Evolutionary conservation across 2,329 filamentous ascomycete species (phyloP).

Genomic region (Mollisia scopiformis): DNA sequence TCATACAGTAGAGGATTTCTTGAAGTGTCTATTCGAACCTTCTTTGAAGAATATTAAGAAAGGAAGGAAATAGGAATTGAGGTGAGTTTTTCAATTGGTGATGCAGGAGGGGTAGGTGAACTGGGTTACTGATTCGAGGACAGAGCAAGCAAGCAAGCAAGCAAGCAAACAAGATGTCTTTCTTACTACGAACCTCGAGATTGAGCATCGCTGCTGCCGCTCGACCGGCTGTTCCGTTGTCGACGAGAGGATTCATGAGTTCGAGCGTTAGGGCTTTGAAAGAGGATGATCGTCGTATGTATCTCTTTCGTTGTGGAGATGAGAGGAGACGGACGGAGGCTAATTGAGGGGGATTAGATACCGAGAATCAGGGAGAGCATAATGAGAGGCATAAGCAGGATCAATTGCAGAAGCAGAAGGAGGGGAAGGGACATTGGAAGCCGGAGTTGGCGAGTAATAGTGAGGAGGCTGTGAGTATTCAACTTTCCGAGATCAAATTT

Average conservation of each 20-base stretch:
- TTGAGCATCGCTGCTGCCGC: constrained; percentile 16
- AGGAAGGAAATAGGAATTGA: background rate
- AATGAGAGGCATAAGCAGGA: constrained; percentile 65
- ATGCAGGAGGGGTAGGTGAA: background rate
- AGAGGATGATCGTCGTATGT: constrained; percentile 36
- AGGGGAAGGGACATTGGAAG: constrained; percentile 76
- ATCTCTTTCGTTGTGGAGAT: background rate
- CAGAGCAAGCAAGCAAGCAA: background rate
- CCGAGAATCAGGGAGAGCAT: constrained; percentile 38
- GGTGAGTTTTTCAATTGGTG: too few species aligned
- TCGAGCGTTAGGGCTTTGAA: constrained; percentile 29
- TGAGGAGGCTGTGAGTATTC: constrained; percentile 68
- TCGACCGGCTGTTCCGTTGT: constrained; percentile 14
- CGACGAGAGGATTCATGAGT: constrained; percentile 23
- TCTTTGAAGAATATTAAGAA: too few species aligned
- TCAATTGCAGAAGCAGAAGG: constrained; percentile 66
- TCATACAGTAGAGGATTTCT: too few species aligned
- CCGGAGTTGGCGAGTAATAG: constrained; percentile 76
- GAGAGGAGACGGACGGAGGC: background rate
- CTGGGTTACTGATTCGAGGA: background rate
- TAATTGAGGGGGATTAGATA: constrained; percentile 19
- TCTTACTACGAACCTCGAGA: constrained; percentile 27
- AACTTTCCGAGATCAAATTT: background rate
- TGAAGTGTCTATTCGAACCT: too few species aligned
- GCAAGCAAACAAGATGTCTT: constrained; percentile 54